These are phyloP conservation scores for Raddia guianensis DNA, from an alignment of 176 grass and related monocot genomes.

Conservation along the genomic window DNA sequence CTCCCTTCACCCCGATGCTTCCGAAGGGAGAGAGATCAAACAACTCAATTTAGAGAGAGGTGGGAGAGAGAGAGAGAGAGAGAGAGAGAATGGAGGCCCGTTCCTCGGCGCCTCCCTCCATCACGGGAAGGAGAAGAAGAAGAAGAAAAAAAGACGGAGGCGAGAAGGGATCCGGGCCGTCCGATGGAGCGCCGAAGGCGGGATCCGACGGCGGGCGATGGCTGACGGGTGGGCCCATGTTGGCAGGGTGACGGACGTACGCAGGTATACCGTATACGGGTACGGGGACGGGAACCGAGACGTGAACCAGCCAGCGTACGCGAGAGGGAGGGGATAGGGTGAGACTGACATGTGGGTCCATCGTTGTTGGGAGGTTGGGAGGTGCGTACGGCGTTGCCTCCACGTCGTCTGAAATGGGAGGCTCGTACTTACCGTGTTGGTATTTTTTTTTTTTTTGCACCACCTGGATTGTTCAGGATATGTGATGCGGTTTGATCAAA, in stretches of 20 bases:
- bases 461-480: no score
- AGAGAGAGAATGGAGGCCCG: not conserved
- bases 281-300: no score
- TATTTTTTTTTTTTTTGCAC: no score
- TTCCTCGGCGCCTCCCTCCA: not conserved
- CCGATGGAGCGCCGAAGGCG: constrained; percentile 32
- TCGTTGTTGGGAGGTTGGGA: not conserved
- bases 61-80: not conserved
- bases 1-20: not conserved
- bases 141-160: not conserved
- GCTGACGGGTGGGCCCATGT: not conserved
- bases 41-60: not conserved
- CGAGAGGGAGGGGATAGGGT: not conserved
- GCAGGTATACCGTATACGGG: not conserved
- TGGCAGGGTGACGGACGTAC: not conserved
- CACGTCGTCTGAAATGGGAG: constrained; percentile 14
- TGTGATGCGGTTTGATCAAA: no score
- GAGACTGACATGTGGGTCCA: not conserved
- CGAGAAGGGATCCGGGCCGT: not conserved
- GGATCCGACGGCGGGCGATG: constrained; percentile 16
- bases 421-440: no score
- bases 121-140: not conserved
- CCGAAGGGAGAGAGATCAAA: not conserved
- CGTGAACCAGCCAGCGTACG: no score
- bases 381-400: not conserved